These are phyloP conservation scores for Malus hybrid DNA, from an alignment of 331 rosid species.

Conservation along the genomic window DNA sequence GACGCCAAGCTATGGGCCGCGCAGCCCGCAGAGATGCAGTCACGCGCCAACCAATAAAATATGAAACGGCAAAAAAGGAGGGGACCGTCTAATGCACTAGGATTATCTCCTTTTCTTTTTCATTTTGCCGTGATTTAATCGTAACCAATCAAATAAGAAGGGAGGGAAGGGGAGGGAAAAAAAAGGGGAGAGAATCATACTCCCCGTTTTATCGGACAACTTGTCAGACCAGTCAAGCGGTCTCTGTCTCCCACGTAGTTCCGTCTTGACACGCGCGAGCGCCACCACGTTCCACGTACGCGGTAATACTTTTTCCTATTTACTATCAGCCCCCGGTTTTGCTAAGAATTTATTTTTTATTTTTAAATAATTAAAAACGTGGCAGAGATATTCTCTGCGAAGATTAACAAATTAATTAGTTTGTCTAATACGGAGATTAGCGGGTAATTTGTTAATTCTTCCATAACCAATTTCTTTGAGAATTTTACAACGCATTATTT, in stretches of 20 bases:
- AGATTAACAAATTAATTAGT: neutral
- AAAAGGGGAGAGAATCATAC: too few species aligned
- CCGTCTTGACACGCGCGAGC: neutral
- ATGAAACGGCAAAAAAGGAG: neutral
- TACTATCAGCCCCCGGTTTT: slow-evolving; percentile 6
- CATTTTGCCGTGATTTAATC: too few species aligned
- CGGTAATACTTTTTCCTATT: neutral
- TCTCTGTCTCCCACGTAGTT: slow-evolving; percentile 6
- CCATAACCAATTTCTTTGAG: neutral
- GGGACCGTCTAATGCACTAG: neutral
- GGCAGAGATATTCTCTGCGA: neutral
- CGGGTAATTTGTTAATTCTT: neutral
- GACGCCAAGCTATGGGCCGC: slow-evolving; percentile 32
- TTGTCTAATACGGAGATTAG: neutral
- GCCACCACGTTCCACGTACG: slow-evolving; percentile 17
- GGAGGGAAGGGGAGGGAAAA: too few species aligned
- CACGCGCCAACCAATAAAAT: neutral
- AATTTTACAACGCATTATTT: neutral
- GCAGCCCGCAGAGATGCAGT: neutral
- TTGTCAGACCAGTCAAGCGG: neutral
- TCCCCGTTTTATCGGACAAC: slow-evolving; percentile 15
- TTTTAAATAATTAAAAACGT: neutral
- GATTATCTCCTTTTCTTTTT: too few species aligned
- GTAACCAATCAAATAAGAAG: too few species aligned
- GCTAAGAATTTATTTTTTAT: neutral